phyloP scores from a whole-genome alignment of 345 rosid genomes.

The Odontarrhena argentea region DNA sequence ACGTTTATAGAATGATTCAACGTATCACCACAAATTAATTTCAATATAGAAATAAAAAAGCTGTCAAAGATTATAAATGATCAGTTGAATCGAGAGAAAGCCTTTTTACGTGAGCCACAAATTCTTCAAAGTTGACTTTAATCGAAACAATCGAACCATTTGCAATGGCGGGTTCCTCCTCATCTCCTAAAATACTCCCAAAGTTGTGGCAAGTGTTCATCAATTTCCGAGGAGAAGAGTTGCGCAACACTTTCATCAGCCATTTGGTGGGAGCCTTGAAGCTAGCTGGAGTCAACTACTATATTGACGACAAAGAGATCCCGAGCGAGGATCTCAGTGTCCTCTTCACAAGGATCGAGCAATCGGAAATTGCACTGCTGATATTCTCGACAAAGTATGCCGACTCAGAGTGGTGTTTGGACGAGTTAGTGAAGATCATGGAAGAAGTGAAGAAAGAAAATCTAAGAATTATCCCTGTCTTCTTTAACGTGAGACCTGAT shows the following conservation, averaged over 20 bases:
- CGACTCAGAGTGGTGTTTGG: slow-evolving; percentile 12
- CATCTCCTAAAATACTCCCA: background rate
- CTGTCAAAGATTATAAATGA: too few species aligned
- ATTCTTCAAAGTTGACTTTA: too few species aligned
- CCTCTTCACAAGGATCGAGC: background rate
- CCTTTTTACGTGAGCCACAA: too few species aligned
- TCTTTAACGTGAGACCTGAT: background rate
- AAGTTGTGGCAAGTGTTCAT: slow-evolving; percentile 23
- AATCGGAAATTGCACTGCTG: slow-evolving; percentile 3
- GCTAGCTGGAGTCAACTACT: background rate
- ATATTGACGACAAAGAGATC: background rate
- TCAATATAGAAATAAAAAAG: too few species aligned
- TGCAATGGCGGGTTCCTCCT: too few species aligned
- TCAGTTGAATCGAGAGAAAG: too few species aligned
- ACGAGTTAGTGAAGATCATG: slow-evolving; percentile 7
- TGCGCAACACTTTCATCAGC: slow-evolving; percentile 2
- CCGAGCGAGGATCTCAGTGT: background rate
- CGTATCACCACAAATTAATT: too few species aligned
- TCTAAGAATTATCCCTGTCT: slow-evolving; percentile 2
- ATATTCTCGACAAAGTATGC: slow-evolving; percentile 4
- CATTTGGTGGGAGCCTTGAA: background rate
- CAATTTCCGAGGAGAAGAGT: background rate
- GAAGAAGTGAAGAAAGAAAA: background rate
- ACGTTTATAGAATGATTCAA: too few species aligned
- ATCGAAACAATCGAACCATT: too few species aligned